phyloP scores from a whole-genome alignment of 106 monocot genomes.

The Xerophyta viscosa region DNA sequence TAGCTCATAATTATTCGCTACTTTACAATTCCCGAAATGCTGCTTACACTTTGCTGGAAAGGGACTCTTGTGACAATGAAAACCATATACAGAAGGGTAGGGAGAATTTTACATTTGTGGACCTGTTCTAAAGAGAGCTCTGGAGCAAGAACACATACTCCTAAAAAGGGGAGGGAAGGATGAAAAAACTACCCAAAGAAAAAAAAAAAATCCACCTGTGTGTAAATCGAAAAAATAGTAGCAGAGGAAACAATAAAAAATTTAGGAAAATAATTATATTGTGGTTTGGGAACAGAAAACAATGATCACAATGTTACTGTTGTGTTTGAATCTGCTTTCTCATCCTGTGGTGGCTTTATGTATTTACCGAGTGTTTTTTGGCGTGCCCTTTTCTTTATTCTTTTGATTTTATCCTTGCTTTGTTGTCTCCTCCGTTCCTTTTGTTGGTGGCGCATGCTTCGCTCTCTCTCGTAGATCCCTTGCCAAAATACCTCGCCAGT shows the following conservation, averaged over 20 bases:
- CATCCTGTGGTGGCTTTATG: conserved; percentile 63
- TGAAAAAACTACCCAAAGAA: no score
- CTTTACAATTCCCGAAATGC: no score
- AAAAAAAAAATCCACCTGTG: no score
- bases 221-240: background rate
- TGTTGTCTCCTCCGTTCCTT: conserved; percentile 59
- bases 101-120: no score
- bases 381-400: conserved; percentile 63
- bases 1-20: no score
- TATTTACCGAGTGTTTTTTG: conserved; percentile 92
- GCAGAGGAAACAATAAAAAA: no score
- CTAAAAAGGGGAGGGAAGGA: no score
- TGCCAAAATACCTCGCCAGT: conserved; percentile 97
- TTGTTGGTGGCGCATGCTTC: conserved; percentile 44
- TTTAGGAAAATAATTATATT: background rate
- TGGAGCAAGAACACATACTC: no score
- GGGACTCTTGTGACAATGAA: no score
- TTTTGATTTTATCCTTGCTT: conserved; percentile 74
- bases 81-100: no score
- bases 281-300: background rate
- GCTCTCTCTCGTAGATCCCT: conserved; percentile 70
- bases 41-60: no score
- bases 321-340: conserved; percentile 30
- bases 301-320: conserved; percentile 17
- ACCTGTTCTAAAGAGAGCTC: no score